Percentiles rank a stretch among this genome's conserved stretches.
Evolutionary conservation across 2,329 filamentous ascomycete species (phyloP).

Genomic region (Stachybotrys elegans): DNA sequence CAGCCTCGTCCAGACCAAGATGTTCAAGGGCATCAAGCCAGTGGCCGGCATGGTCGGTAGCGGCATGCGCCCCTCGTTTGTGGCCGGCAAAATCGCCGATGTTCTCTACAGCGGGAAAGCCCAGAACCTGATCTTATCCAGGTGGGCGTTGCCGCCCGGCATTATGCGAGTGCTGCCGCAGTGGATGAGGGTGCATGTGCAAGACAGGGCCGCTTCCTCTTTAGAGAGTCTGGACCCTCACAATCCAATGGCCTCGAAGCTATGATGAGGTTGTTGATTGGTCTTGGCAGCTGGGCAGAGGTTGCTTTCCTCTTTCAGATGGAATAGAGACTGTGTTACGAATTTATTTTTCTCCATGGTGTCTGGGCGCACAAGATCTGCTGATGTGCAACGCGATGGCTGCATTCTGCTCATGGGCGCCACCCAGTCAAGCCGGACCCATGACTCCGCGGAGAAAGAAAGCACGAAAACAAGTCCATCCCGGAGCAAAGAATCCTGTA

Average conservation of each 20-base stretch:
- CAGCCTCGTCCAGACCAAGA: slow-evolving; percentile 36
- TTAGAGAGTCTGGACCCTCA: slow-evolving; percentile 1
- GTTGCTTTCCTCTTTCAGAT: too few relatives aligned
- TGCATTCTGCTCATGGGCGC: too few relatives aligned
- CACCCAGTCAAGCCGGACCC: too few relatives aligned
- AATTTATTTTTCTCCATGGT: too few relatives aligned
- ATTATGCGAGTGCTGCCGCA: slow-evolving; percentile 1
- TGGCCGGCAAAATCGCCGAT: slow-evolving; percentile 2
- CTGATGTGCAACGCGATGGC: too few relatives aligned
- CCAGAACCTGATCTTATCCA: slow-evolving; percentile 4
- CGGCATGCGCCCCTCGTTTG: slow-evolving; percentile 2
- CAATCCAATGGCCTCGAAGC: slow-evolving; percentile 5
- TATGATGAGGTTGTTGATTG: too few relatives aligned
- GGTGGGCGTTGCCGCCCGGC: slow-evolving; percentile 2
- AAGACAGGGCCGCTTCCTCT: slow-evolving; percentile 1
- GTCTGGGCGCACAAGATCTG: too few relatives aligned
- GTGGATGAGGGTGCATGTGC: slow-evolving; percentile 5
- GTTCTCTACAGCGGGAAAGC: slow-evolving; percentile 3
- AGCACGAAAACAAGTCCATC: too few relatives aligned
- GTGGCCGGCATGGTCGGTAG: slow-evolving; percentile 7
- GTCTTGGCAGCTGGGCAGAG: too few relatives aligned
- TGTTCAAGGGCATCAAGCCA: slow-evolving; percentile 17
- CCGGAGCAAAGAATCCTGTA: too few relatives aligned
- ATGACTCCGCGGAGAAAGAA: too few relatives aligned
- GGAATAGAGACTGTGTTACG: too few relatives aligned